phyloP scores from a whole-genome alignment of 805 yeast genomes.

The Trichomonascus vanleenenianus region DNA sequence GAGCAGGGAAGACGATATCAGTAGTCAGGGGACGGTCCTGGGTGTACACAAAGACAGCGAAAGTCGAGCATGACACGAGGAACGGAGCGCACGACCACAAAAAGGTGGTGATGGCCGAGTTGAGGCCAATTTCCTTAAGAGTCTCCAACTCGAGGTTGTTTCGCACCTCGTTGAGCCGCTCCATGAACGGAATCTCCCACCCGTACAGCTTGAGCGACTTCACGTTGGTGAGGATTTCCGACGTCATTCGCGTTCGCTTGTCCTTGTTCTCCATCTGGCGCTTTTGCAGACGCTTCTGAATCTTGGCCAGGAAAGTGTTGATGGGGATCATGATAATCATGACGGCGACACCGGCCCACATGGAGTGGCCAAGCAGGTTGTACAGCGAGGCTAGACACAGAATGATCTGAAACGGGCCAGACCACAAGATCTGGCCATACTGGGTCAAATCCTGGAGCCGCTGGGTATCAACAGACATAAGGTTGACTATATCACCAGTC shows the following conservation, averaged over 20 bases:
- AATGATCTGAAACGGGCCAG: constrained; percentile 85
- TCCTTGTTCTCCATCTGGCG: constrained; percentile 84
- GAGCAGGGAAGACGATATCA: constrained; percentile 73
- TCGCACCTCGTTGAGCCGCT: constrained; percentile 46
- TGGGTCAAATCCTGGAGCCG: constrained; percentile 62
- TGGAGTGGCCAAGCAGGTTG: constrained; percentile 62
- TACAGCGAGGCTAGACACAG: constrained; percentile 72
- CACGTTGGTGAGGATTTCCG: constrained; percentile 84
- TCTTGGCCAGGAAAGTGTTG: constrained; percentile 41
- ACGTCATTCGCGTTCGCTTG: constrained; percentile 65
- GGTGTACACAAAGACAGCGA: constrained; percentile 67
- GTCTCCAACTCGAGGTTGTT: constrained; percentile 56
- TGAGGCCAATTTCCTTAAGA: constrained; percentile 63
- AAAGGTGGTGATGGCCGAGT: constrained; percentile 83
- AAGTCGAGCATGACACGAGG: constrained; percentile 85
- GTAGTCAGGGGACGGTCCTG: constrained; percentile 68
- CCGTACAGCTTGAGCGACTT: constrained; percentile 80
- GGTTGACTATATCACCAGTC: constrained; percentile 74
- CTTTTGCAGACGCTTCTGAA: constrained; percentile 55
- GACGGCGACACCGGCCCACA: constrained; percentile 92
- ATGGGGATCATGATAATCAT: constrained; percentile 69
- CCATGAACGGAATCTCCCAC: constrained; percentile 75
- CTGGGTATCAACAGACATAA: constrained; percentile 66
- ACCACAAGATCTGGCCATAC: constrained; percentile 76
- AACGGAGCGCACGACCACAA: constrained; percentile 84